A percentile compares a stretch with the other conserved stretches of the same genome.
Conservation (phyloP, 805 yeast genomes). For the Martiniozyma abietophila region DNA sequence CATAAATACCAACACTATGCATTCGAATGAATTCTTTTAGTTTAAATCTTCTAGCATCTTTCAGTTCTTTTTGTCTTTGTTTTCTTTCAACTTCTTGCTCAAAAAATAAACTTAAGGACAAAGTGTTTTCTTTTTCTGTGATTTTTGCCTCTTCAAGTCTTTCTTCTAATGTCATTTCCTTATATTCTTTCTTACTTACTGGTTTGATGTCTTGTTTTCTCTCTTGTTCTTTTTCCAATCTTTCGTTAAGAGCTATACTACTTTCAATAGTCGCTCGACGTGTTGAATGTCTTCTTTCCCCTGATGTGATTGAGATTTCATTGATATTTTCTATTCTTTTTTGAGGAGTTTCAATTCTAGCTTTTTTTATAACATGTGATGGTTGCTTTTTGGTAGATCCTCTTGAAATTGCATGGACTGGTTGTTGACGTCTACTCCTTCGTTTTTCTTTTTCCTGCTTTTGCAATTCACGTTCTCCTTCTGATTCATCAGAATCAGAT, state of each 20-base stretch:
- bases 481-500: slow-evolving; percentile 51
- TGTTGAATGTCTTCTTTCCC: slow-evolving; percentile 60
- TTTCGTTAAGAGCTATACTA: slow-evolving; percentile 67
- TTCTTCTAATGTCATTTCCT: slow-evolving; percentile 59
- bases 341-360: slow-evolving; percentile 2
- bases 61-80: slow-evolving; percentile 63
- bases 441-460: slow-evolving; percentile 21
- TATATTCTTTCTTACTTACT: slow-evolving; percentile 27
- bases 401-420: slow-evolving; percentile 10
- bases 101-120: slow-evolving; percentile 65
- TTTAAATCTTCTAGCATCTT: slow-evolving; percentile 54
- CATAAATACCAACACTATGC: slow-evolving; percentile 35
- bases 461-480: slow-evolving; percentile 31
- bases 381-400: slow-evolving; percentile 14
- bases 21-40: slow-evolving; percentile 52
- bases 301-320: slow-evolving; percentile 24
- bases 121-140: slow-evolving; percentile 70
- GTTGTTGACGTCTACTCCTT: slow-evolving; percentile 39
- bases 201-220: slow-evolving; percentile 29
- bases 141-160: slow-evolving; percentile 73
- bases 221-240: slow-evolving; percentile 58
- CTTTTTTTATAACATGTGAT: slow-evolving; percentile 25
- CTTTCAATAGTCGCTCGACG: slow-evolving; percentile 71
- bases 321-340: background rate
- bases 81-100: slow-evolving; percentile 81